A percentile compares a stretch with the other conserved stretches of the same genome.
phyloP scores from a whole-genome alignment of 1,139 yeast genomes.

The Nakaseomyces uthaithaninus region DNA sequence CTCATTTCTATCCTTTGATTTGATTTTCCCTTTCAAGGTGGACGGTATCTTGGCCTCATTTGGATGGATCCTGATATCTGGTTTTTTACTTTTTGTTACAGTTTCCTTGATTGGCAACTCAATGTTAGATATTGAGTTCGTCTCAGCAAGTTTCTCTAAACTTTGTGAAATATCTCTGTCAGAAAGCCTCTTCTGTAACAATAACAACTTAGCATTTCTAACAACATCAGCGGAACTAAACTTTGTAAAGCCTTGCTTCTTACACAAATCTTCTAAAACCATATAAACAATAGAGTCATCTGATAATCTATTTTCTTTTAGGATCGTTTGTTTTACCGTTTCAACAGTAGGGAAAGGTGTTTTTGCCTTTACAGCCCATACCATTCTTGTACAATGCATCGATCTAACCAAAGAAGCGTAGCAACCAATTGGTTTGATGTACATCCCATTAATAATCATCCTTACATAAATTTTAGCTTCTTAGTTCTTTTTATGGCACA shows the following conservation, averaged over 20 bases:
- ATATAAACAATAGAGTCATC: not conserved
- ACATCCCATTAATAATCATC: not conserved
- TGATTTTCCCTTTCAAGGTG: not conserved
- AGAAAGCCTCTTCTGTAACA: conserved; percentile 1
- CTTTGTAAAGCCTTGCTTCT: not conserved
- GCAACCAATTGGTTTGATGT: not conserved
- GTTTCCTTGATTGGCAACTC: not conserved
- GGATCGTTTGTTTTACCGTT: not conserved
- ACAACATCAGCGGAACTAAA: not conserved
- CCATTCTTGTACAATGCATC: not conserved
- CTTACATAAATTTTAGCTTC: too few relatives aligned
- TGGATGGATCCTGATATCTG: not conserved
- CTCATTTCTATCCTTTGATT: not conserved
- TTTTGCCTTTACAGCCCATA: not conserved
- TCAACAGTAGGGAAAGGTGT: not conserved
- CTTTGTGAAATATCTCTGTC: not conserved
- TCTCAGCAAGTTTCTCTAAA: not conserved
- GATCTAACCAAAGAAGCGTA: not conserved
- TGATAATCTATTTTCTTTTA: not conserved
- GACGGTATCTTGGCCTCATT: not conserved
- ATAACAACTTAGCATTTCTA: not conserved
- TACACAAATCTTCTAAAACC: not conserved
- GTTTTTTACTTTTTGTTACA: not conserved
- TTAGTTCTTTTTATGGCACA: too few relatives aligned
- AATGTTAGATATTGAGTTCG: not conserved